A percentile compares a stretch with the other conserved stretches of the same genome.
Conservation (phyloP, 225 moss, liverwort and hornwort genomes). For the Thuidium tamariscinum region DNA sequence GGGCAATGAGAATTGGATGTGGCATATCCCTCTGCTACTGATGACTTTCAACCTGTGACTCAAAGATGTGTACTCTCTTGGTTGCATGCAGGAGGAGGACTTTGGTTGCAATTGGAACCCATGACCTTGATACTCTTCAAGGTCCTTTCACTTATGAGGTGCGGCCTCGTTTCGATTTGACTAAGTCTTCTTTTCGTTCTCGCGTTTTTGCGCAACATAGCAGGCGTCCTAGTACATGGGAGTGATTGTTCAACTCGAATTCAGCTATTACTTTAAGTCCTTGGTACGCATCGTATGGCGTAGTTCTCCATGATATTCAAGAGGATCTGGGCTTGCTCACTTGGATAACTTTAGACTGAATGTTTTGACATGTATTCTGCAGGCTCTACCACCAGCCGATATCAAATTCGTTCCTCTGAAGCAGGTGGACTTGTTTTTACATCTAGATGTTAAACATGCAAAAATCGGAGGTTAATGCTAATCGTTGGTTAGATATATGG, state of each 20-base stretch:
- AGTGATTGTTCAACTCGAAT: background rate
- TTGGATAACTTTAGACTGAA: background rate
- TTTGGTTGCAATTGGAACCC: constrained; percentile 94
- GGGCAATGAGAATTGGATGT: background rate
- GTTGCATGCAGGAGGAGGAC: constrained; percentile 65
- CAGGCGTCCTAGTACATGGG: background rate
- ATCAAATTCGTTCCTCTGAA: constrained; percentile 92
- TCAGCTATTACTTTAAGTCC: background rate
- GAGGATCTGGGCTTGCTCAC: background rate
- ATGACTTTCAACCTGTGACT: background rate
- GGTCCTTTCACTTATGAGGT: constrained; percentile 98
- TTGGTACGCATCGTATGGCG: background rate
- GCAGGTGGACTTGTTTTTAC: constrained; percentile 41
- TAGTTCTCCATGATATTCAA: background rate
- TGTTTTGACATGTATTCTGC: constrained; percentile 5
- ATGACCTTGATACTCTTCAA: constrained; percentile 73
- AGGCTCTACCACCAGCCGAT: constrained; percentile 68
- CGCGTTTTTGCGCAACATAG: background rate
- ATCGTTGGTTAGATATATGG: background rate
- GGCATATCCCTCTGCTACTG: background rate
- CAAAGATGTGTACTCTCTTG: background rate
- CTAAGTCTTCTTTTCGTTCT: background rate
- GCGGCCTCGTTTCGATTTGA: background rate
- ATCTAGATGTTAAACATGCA: background rate
- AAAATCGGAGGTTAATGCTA: background rate